Conservation (phyloP, 2,329 filamentous ascomycete species). For the Botrytis sinoallii region DNA sequence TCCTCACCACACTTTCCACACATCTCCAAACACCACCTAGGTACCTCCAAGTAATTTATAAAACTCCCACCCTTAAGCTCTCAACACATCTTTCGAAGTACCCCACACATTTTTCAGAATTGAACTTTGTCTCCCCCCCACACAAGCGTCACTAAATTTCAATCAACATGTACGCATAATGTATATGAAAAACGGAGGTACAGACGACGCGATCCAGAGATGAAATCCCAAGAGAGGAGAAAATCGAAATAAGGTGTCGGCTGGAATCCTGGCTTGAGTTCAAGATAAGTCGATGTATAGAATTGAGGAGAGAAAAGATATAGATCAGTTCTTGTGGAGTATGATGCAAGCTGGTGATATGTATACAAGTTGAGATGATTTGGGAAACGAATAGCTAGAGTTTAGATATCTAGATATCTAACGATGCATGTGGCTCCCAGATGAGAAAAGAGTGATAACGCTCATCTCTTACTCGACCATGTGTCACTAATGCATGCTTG, state of each 20-base stretch:
- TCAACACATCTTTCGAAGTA: neutral
- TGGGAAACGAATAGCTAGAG: neutral
- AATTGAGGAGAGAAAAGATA: too few relatives aligned
- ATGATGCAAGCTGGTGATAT: neutral
- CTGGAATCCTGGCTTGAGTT: neutral
- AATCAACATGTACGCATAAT: neutral
- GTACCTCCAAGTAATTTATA: rapidly evolving
- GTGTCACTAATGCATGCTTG: neutral
- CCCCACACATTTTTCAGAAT: neutral
- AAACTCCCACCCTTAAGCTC: neutral
- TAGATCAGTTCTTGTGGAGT: neutral
- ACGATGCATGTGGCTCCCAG: neutral
- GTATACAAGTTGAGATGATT: neutral
- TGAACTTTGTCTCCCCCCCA: neutral
- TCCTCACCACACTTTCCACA: neutral
- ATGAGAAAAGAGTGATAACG: neutral
- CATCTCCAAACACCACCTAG: neutral
- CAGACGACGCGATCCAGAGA: neutral
- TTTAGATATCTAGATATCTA: neutral
- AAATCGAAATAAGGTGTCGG: neutral
- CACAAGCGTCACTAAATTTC: neutral
- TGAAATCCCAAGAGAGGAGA: neutral
- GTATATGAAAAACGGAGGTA: neutral
- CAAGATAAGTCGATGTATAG: neutral
- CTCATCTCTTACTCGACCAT: neutral